Evolutionary conservation across 805 yeast species (phyloP).

Genomic region (Lipomyces anomalus): DNA sequence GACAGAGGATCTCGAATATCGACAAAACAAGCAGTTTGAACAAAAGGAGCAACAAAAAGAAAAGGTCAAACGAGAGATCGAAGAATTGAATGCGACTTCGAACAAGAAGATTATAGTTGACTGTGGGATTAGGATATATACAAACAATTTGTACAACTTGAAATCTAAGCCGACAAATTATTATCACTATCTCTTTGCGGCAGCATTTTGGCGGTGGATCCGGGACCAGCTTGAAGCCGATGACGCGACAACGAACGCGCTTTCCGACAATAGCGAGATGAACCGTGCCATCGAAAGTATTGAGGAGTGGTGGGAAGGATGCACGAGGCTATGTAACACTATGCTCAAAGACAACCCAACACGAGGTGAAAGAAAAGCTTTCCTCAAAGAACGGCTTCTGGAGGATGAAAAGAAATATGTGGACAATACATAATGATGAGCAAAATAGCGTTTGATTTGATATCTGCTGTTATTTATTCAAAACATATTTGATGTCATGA

Average conservation of each 20-base stretch:
- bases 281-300: conserved; percentile 4
- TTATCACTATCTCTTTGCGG: conserved; percentile 22
- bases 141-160: conserved; percentile 15
- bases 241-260: not conserved
- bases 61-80: no score
- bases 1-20: no score
- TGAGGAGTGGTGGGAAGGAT: conserved; percentile 22
- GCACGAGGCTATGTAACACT: conserved; percentile 19
- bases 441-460: not conserved
- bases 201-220: conserved; percentile 24
- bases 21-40: no score
- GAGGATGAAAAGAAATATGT: conserved; percentile 19
- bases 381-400: conserved; percentile 13
- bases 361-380: conserved; percentile 13
- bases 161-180: conserved; percentile 16
- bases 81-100: no score
- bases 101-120: conserved; percentile 1
- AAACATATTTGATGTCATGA: no score
- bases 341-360: conserved; percentile 9
- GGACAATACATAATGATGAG: not conserved
- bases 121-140: conserved; percentile 17
- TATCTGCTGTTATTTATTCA: no score
- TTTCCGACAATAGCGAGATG: not conserved
- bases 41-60: no score
- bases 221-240: conserved; percentile 16